Evolutionary conservation across 139 green algal genomes (phyloP), one percentile per base, ranked within the genome.

Genomic region (Micractinium sp.): DNA sequence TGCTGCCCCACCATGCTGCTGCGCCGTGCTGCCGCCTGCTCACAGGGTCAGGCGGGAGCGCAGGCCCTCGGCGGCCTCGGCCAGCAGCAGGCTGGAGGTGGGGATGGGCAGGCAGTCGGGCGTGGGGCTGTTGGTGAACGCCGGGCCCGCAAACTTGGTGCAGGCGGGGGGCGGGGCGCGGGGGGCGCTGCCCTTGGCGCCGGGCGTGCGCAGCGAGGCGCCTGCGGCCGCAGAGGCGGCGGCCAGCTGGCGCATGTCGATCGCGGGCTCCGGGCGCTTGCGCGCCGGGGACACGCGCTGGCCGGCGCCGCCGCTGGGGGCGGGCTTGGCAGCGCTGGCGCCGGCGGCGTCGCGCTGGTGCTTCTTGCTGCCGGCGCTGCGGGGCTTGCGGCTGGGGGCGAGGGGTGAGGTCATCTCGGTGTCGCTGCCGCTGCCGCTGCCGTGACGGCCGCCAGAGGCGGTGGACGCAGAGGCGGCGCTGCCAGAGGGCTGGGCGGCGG

Each of bases 101-200:
- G 90, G 90, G 22, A 91, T 81, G n/a, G 90, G 90, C 33, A 92
- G 69, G 36, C n/a, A 66, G 47, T 92, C 90, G 27, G 90, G 90
- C 15, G 82, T 89, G 69, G 90, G 90, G 79, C 90, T 92, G 82
- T 90, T 90, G 73, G 80, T 89, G 89, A 92, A 92, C 12, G 87
- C 86, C 7, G 90, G 90, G 25, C 90, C 90, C 1, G 90, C 90
- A 86, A 89, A 92, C 33, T 88, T 91, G 80, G 39, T 23, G 27
- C 63, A 66, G 15, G 29, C 36, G 36, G 27, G 4, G n/a, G n/a
- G n/a, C n/a, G n/a, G n/a, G 7, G 69, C 2, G n/a, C 22, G 66
- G 18, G 41, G 31, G 35, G 39, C 33, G 33, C 56, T 16, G 19
- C 15, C 36, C 82, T 79, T 87, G 63, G 38, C 38, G 77, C 82